Base-by-base conservation (phyloP, 257 asterid genomes). In the Apocynum venetum region DNA sequence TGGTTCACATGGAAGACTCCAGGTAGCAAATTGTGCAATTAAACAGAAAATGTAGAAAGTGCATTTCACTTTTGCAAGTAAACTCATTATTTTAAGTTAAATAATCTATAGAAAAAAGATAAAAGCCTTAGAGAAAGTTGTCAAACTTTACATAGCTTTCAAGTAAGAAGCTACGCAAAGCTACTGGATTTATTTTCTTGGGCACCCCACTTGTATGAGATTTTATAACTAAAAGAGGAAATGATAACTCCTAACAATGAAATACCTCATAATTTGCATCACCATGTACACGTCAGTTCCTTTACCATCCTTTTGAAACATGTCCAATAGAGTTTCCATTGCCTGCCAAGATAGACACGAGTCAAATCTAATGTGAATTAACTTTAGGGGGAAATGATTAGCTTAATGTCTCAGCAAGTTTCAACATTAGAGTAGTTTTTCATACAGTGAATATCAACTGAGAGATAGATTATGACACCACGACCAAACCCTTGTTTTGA, bases 231-330 rank as follows among this genome's bases (percentile, higher is more conserved):
- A 65, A 38, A 65, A 6, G 10, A 41, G 52, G 72, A 41, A 11
- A 10, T 48, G 53, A 52, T 35, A 36, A 68, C 47, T 8, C 9
- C 11, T 74, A 68, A 78, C 49, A 69, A 73, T 55, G 79, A 43
- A 77, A 70, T 83, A 91, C 99, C 99, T 96, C 92, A 93, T 93
- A 72, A 87, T 84, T 82, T 96, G 96, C 86, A 86, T 51, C 85
- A 86, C 76, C 70, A 90, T 91, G 82, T 76, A 93, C 48, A 88
- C 90, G 82, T 96, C 99, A 69, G 97, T 94, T 78, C 64, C 65
- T 84, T 76, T 85, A 53, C 87, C 90, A 70, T 96, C 98, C 85
- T 84, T 91, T 82, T 82, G 89, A 51, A 96, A 92, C 91, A 96
- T 87, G 81, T 86, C 93, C 77, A 82, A 31, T 74, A 96, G 98